Evolutionary conservation across 1,139 yeast genomes (phyloP).

Genomic region (Zygosaccharomyces sapae): DNA sequence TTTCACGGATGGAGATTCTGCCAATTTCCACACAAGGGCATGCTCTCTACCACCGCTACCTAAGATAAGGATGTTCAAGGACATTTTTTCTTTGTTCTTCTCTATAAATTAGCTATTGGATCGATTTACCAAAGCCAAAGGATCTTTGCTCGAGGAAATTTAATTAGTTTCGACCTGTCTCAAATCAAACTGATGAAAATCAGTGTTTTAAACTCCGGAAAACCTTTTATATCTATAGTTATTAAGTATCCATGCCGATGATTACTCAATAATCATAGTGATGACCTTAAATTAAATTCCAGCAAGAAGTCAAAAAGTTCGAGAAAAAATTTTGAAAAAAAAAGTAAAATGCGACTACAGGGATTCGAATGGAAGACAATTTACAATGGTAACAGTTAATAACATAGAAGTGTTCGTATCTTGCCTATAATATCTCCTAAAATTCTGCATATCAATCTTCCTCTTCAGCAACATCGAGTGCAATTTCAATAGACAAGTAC

Average conservation of each 20-base stretch:
- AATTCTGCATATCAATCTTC: too few relatives aligned
- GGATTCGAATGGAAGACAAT: conserved; percentile 6
- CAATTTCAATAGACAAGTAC: too few relatives aligned
- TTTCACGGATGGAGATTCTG: conserved; percentile 68
- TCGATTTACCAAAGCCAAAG: background rate
- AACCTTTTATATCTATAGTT: background rate
- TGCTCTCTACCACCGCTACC: conserved; percentile 99
- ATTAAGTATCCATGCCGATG: background rate
- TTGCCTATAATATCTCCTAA: too few relatives aligned
- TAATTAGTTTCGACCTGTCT: background rate
- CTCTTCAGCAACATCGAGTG: too few relatives aligned
- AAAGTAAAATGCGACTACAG: background rate
- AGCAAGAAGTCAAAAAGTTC: conserved; percentile 7
- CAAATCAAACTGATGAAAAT: background rate
- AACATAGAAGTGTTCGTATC: too few relatives aligned
- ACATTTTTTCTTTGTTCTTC: conserved; percentile 24
- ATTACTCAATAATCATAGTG: conserved; percentile 4
- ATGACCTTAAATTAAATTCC: conserved; percentile 7
- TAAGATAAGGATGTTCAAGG: conserved; percentile 69
- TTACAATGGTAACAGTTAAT: background rate
- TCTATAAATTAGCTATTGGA: background rate
- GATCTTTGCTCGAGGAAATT: background rate
- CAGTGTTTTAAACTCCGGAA: background rate
- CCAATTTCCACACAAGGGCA: conserved; percentile 88
- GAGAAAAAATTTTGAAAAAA: too few relatives aligned